Conservation (phyloP, 2,329 filamentous ascomycete species). For the Tolypocladium tropicale region DNA sequence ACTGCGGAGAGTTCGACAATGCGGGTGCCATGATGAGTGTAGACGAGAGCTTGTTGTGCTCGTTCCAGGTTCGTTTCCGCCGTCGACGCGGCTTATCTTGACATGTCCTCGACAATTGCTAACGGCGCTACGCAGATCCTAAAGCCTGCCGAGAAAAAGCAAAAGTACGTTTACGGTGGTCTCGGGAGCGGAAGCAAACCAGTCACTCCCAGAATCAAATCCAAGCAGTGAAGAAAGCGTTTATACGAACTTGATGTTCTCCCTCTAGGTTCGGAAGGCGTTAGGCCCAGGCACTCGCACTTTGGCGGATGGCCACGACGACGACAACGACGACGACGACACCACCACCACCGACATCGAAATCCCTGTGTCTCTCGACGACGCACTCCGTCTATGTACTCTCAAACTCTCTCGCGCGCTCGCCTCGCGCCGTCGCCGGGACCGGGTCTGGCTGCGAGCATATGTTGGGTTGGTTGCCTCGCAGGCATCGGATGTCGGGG, state of each 20-base stretch:
- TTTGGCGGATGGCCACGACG: constrained; percentile 11
- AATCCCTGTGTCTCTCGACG: constrained; percentile 5
- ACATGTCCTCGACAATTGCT: not conserved
- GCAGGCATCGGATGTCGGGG: constrained; percentile 15
- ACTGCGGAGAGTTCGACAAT: constrained; percentile 99
- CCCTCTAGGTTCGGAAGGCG: constrained; percentile 94
- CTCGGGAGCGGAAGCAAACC: constrained; percentile 43
- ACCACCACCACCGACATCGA: constrained; percentile 9
- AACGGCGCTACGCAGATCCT: constrained; percentile 55
- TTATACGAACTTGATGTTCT: constrained; percentile 53
- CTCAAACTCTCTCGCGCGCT: constrained; percentile 9
- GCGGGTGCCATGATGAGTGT: constrained; percentile 99
- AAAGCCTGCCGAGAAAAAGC: constrained; percentile 99
- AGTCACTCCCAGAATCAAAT: constrained; percentile 12
- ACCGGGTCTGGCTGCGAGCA: constrained; percentile 14
- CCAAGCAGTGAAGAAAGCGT: constrained; percentile 13
- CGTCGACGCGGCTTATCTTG: not conserved
- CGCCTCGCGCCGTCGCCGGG: constrained; percentile 15
- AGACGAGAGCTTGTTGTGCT: constrained; percentile 95
- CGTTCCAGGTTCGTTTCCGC: constrained; percentile 71
- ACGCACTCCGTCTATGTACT: constrained; percentile 8
- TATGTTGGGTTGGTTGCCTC: constrained; percentile 14
- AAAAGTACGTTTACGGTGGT: constrained; percentile 90
- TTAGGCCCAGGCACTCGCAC: constrained; percentile 35
- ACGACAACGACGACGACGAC: constrained; percentile 4